Percentiles rank a stretch among this genome's conserved stretches.
Evolutionary conservation across 305 asterid genomes (phyloP).

Genomic region (Solanum hybrid): DNA sequence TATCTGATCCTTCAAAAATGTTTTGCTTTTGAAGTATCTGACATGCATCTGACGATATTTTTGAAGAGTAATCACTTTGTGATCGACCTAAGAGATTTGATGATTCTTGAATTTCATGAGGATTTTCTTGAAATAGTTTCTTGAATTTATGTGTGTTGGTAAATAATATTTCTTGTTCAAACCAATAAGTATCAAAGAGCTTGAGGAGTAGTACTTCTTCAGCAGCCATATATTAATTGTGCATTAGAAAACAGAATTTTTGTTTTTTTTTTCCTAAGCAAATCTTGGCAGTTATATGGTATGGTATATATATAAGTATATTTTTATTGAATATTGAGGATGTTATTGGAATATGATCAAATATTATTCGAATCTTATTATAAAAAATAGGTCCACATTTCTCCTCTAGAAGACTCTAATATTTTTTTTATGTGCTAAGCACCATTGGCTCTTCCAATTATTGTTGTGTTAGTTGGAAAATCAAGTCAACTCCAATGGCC

Average conservation of each 20-base stretch:
- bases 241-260: background rate
- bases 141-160: background rate
- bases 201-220: conserved; percentile 24
- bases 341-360: background rate
- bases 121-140: background rate
- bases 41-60: background rate
- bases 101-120: background rate
- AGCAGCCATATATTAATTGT: conserved; percentile 1
- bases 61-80: conserved; percentile 12
- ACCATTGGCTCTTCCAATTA: background rate
- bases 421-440: background rate
- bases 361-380: conserved; percentile 4
- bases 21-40: background rate
- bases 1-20: background rate
- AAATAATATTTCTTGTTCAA: conserved; percentile 16
- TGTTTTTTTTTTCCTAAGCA: background rate
- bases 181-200: conserved; percentile 43
- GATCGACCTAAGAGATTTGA: conserved; percentile 11
- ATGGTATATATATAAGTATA: background rate
- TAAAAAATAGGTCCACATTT: background rate
- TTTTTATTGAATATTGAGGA: background rate
- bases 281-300: background rate
- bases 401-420: background rate
- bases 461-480: conserved; percentile 8
- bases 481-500: background rate